A percentile compares a stretch with the other conserved stretches of the same genome.
phyloP scores from a whole-genome alignment of 163 green algal genomes.

The Chloromonas sp. region DNA sequence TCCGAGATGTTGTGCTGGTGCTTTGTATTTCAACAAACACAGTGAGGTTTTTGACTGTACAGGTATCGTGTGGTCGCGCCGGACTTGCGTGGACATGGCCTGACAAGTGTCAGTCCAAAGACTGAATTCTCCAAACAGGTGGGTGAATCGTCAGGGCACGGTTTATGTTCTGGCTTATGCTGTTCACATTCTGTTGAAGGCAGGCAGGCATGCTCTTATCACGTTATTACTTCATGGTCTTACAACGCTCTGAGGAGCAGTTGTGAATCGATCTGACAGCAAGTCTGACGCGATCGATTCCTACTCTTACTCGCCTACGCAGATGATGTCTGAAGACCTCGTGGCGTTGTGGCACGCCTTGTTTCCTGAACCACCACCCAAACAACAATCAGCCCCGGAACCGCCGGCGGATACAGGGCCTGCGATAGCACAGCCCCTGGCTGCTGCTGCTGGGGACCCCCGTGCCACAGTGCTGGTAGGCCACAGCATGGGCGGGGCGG shows the following conservation, averaged over 20 bases:
- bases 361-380: constrained; percentile 7
- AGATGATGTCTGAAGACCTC: constrained; percentile 49
- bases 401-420: constrained; percentile 1
- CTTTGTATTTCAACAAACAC: too few relatives aligned
- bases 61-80: constrained; percentile 70
- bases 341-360: constrained; percentile 51
- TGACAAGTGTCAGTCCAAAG: constrained; percentile 48
- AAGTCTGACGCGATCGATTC: too few relatives aligned
- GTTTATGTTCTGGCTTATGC: too few relatives aligned
- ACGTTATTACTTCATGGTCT: too few relatives aligned
- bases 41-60: background rate
- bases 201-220: too few relatives aligned
- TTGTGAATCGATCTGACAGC: too few relatives aligned
- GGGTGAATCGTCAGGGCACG: too few relatives aligned
- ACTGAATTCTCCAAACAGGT: constrained; percentile 64
- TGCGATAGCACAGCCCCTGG: background rate
- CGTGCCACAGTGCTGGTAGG: constrained; percentile 60
- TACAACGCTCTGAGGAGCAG: too few relatives aligned
- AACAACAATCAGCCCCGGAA: background rate
- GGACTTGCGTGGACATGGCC: constrained; percentile 77
- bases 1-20: too few relatives aligned
- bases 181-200: too few relatives aligned
- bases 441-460: background rate
- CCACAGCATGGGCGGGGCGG: constrained; percentile 86
- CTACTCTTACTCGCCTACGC: background rate